phyloP scores from a whole-genome alignment of 352 stramenopile genomes.

The Globisporangium cylindrosporum region DNA sequence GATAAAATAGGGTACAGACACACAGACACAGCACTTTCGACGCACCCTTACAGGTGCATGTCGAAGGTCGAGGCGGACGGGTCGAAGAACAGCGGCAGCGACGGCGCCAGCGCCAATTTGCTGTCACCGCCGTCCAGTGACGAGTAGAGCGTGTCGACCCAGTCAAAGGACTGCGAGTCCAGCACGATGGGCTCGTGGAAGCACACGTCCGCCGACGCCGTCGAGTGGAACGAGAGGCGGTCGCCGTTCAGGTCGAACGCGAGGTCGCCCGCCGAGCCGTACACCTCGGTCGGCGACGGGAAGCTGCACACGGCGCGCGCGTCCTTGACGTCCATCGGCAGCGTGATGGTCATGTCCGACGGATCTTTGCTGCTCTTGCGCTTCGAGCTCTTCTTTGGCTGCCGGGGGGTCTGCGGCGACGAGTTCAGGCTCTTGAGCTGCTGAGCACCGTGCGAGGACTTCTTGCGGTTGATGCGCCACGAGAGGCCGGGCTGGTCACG shows the following conservation, averaged over 20 bases:
- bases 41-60: neutral
- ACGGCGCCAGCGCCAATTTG: conserved; percentile 3
- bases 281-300: conserved; percentile 41
- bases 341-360: conserved; percentile 35
- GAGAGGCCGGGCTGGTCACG: conserved; percentile 53
- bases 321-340: conserved; percentile 20
- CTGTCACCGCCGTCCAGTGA: conserved; percentile 31
- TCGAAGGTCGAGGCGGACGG: conserved; percentile 8
- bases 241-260: conserved; percentile 21
- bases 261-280: conserved; percentile 21
- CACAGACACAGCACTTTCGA: neutral
- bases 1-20: conserved; percentile 5
- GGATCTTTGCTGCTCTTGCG: conserved; percentile 3
- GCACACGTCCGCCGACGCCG: neutral
- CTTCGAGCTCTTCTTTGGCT: conserved; percentile 1
- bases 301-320: conserved; percentile 17
- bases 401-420: neutral
- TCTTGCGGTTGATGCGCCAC: conserved; percentile 66
- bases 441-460: conserved; percentile 24
- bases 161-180: conserved; percentile 40
- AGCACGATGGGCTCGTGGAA: conserved; percentile 19
- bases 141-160: conserved; percentile 52
- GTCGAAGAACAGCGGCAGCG: conserved; percentile 19
- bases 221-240: neutral
- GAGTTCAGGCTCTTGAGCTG: neutral